Conservation (phyloP, 257 asterid genomes). For the Apocynum venetum region DNA sequence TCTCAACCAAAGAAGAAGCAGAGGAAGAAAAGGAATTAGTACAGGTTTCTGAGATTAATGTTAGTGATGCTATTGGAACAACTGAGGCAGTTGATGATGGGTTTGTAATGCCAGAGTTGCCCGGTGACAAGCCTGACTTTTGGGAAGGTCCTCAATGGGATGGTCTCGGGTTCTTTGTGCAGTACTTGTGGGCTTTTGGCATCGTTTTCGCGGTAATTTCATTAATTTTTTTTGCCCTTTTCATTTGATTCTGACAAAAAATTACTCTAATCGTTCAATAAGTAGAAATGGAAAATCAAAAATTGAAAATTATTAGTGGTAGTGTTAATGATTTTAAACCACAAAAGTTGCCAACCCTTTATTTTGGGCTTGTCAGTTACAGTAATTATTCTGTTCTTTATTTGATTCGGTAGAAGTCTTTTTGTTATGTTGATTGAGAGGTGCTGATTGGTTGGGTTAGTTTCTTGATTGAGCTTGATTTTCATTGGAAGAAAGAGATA, state of each 20-base stretch:
- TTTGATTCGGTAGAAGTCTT: background rate
- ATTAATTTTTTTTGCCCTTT: background rate
- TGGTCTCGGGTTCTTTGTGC: slow-evolving; percentile 75
- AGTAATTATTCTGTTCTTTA: background rate
- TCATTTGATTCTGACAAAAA: background rate
- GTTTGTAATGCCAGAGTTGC: slow-evolving; percentile 67
- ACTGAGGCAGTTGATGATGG: slow-evolving; percentile 37
- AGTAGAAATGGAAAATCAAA: too few species aligned
- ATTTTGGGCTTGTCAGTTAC: background rate
- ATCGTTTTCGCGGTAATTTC: slow-evolving; percentile 67
- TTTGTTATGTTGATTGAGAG: background rate
- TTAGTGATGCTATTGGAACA: background rate
- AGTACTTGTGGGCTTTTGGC: slow-evolving; percentile 96
- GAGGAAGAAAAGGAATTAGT: slow-evolving; percentile 22
- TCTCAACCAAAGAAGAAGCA: slow-evolving; percentile 46
- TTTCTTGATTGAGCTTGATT: background rate
- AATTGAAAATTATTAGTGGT: background rate
- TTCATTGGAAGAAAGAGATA: background rate
- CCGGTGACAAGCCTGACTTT: slow-evolving; percentile 62
- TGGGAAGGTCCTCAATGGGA: slow-evolving; percentile 98
- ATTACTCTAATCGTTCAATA: background rate
- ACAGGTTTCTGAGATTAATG: slow-evolving; percentile 10
- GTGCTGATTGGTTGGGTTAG: background rate
- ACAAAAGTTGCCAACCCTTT: background rate
- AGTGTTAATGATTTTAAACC: background rate